Conservation (phyloP, 1,139 yeast species). For the Magnusiomyces tetraspermus region DNA sequence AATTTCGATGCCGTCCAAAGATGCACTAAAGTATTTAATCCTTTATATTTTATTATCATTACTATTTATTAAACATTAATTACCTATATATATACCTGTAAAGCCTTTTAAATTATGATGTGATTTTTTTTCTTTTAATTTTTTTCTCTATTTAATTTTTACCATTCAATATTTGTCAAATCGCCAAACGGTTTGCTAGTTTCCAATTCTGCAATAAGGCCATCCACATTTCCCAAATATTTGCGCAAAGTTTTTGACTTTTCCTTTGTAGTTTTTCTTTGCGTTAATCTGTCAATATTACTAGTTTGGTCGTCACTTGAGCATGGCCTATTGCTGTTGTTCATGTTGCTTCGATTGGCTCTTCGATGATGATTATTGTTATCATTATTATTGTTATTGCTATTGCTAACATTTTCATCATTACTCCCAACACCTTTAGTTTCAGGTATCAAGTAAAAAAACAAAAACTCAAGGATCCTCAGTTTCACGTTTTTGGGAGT, state of each 20-base stretch:
- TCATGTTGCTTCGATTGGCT: no score
- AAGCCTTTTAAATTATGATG: no score
- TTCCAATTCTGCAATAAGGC: slow-evolving; percentile 38
- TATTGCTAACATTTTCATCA: slow-evolving; percentile 2
- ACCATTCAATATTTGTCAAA: slow-evolving; percentile 38
- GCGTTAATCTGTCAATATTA: background rate
- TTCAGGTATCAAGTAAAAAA: slow-evolving; percentile 68
- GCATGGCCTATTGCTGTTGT: no score
- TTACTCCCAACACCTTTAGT: slow-evolving; percentile 24
- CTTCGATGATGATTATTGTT: no score
- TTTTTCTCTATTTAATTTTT: no score
- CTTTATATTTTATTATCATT: no score
- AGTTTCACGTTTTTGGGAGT: slow-evolving; percentile 38
- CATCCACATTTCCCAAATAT: slow-evolving; percentile 40
- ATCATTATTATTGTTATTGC: slow-evolving; percentile 24
- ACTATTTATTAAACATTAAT: no score
- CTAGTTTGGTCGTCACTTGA: no score
- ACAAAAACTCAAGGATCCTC: slow-evolving; percentile 59
- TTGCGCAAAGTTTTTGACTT: slow-evolving; percentile 47
- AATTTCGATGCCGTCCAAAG: no score
- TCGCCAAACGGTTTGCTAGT: slow-evolving; percentile 43
- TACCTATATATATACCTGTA: no score
- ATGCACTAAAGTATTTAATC: no score
- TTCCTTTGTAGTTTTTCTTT: slow-evolving; percentile 36
- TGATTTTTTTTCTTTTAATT: no score